A percentile compares a stretch with the other conserved stretches of the same genome.
These are phyloP conservation scores for Leccinum subtestaceum DNA, from an alignment of 768 basidiomycete genomes.

Conservation along the genomic window DNA sequence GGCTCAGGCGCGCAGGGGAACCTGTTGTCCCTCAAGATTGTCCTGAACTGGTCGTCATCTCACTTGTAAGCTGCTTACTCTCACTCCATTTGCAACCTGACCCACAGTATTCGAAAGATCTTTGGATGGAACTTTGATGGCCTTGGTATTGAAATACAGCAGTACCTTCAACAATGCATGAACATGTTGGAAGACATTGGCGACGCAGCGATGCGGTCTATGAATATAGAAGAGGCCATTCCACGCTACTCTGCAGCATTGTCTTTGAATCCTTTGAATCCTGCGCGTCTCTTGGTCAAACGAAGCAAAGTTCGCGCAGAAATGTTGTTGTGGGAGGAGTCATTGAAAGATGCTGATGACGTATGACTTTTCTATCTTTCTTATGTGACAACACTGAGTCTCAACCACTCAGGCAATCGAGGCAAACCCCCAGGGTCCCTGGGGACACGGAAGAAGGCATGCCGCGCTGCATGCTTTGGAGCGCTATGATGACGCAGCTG, in stretches of 20 bases:
- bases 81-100: background rate
- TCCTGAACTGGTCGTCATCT: slow-evolving; percentile 1
- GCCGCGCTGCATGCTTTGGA: background rate
- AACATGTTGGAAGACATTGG: background rate
- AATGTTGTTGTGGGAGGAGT: background rate
- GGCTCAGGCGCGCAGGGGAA: no score
- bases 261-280: background rate
- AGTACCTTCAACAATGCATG: background rate
- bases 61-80: slow-evolving; percentile 1
- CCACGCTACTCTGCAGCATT: no score
- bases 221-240: background rate
- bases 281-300: slow-evolving; percentile 1
- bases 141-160: background rate
- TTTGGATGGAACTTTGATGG: slow-evolving; percentile 15
- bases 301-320: slow-evolving; percentile 1
- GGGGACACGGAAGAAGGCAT: slow-evolving; percentile 3
- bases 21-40: background rate
- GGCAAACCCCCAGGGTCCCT: background rate
- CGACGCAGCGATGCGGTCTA: background rate
- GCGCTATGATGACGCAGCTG: background rate
- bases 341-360: slow-evolving; percentile 3
- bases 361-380: no score
- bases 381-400: background rate
- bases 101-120: background rate
- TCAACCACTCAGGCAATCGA: background rate